Evolutionary conservation across 2,329 filamentous ascomycete genomes (phyloP), one percentile per base, ranked within the genome.

Genomic region (Colletotrichum sp.): DNA sequence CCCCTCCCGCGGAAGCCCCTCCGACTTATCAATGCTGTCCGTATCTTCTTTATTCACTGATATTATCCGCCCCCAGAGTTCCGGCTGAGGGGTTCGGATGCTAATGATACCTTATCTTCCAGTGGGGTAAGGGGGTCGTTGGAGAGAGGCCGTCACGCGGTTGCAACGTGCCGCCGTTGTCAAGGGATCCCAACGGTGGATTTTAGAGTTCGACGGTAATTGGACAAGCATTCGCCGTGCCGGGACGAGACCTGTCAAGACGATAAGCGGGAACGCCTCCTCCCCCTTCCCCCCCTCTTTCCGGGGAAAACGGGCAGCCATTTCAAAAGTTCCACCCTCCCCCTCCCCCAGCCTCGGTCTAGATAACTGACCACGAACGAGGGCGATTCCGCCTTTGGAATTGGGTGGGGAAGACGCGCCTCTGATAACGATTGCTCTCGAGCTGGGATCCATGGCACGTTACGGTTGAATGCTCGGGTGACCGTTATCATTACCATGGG

Each of bases 211-310:
- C 62, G 26, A 62, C 32, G 55, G 38, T 66, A 34, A 69, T 52
- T 60, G 43, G 43, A 52, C 34, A 75, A 75, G 73, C 73, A 52
- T 73, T 73, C n/a, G 73, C 73, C 73, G 32, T 61, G 73, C 58
- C 73, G 73, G 73, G 73, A 75, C 73, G 38, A 75, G 73, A 69
- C 34, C 30, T 69, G 58, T 58, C 73, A 60, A 58, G 73, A 65
- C 70, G 73, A 75, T 75, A 75, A 73, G 73, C 73, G 73, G 73
- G 70, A 56, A 52, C 26, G 48, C 34, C 36, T 43, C 28, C 5
- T 21, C 26, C 8, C 43, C 62, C 69, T 3, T 13, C 26, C 43
- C 43, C 62, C 73, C 69, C 55, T 55, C 62, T 67, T 68, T 34
- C 70, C 43, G 73, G 73, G 70, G 70, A 30, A 43, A 60, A 68